Conservation (phyloP, 352 stramenopile genomes). For the Globisporangium echinulatum region DNA sequence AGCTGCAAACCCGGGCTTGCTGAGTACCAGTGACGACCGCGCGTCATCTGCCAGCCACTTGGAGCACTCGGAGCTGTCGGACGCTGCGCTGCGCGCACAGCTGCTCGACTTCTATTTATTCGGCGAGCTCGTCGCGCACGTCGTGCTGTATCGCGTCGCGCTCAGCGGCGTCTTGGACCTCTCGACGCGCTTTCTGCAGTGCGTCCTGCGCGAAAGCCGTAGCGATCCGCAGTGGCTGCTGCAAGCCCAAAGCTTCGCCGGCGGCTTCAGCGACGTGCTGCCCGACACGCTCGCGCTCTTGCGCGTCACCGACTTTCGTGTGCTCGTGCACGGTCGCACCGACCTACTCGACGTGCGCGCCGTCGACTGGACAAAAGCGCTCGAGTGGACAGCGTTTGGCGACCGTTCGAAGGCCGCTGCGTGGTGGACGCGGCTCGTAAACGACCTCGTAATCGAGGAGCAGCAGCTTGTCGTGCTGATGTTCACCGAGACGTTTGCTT, state of each 20-base stretch:
- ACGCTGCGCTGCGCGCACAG: slow-evolving; percentile 11
- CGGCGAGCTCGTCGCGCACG: slow-evolving; percentile 52
- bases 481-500: slow-evolving; percentile 38
- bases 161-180: slow-evolving; percentile 54
- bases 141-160: slow-evolving; percentile 42
- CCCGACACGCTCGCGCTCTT: slow-evolving; percentile 47
- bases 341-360: slow-evolving; percentile 22
- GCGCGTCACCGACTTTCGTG: slow-evolving; percentile 37
- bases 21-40: slow-evolving; percentile 10
- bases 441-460: slow-evolving; percentile 53
- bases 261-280: slow-evolving; percentile 49
- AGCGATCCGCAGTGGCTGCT: slow-evolving; percentile 4
- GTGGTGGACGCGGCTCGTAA: slow-evolving; percentile 46
- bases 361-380: slow-evolving; percentile 32
- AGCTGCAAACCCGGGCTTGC: slow-evolving; percentile 26
- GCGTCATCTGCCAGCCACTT: too few species aligned
- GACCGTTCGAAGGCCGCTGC: background rate
- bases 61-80: background rate
- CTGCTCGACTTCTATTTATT: slow-evolving; percentile 53
- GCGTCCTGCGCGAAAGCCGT: slow-evolving; percentile 16
- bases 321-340: slow-evolving; percentile 41
- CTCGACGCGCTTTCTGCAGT: slow-evolving; percentile 39
- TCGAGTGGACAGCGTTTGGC: slow-evolving; percentile 26
- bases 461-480: slow-evolving; percentile 49
- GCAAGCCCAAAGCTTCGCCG: slow-evolving; percentile 30